Conservation (phyloP, 306 rosid species). For the Acacia melanoxylon region DNA sequence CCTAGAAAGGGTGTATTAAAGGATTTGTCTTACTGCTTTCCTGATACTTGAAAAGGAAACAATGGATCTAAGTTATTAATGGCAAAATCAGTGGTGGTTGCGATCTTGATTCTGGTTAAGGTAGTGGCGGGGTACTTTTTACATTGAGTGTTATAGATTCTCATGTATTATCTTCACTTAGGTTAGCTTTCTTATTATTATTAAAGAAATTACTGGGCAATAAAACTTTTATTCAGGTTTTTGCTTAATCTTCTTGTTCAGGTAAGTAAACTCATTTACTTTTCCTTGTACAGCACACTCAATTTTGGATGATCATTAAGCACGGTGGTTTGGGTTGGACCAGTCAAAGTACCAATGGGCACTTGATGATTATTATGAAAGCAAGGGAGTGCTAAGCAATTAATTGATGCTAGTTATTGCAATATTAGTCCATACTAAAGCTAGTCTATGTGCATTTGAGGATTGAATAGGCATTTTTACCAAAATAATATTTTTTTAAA, state of each 20-base stretch:
- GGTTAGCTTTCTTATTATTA: background rate
- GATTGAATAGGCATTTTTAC: no score
- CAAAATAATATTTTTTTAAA: no score
- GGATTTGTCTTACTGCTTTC: background rate
- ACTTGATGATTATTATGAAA: constrained; percentile 89
- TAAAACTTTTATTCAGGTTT: background rate
- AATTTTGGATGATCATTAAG: constrained; percentile 92
- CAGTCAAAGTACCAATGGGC: constrained; percentile 99
- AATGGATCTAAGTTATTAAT: background rate
- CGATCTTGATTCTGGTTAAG: constrained; percentile 15
- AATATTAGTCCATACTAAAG: background rate
- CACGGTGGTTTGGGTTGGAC: constrained; percentile 97
- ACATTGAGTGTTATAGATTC: constrained; percentile 10
- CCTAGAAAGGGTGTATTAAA: background rate
- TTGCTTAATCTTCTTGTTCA: background rate
- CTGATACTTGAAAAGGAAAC: background rate
- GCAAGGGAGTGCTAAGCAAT: constrained; percentile 81
- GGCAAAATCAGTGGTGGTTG: background rate
- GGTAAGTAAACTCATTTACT: background rate
- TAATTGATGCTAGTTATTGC: constrained; percentile 26
- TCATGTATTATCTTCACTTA: background rate
- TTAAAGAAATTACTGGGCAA: background rate
- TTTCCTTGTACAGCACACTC: constrained; percentile 71
- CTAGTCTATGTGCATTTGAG: background rate
- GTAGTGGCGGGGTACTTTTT: background rate